phyloP scores from a whole-genome alignment of 2,329 filamentous ascomycete species.

The Penicillium carneum region DNA sequence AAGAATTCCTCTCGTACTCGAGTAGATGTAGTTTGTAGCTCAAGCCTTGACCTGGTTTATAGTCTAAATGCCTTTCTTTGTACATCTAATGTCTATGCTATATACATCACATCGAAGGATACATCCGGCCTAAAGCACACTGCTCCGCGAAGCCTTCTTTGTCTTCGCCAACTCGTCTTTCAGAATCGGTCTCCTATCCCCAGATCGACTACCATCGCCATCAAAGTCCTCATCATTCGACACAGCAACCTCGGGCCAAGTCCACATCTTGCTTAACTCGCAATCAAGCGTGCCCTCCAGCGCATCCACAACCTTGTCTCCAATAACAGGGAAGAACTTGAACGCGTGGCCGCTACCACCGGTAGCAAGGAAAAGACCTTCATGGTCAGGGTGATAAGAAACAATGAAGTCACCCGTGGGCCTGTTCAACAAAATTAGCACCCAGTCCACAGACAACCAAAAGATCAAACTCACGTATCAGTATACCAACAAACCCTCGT shows the following conservation, averaged over 20 bases:
- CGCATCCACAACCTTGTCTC: slow-evolving; percentile 59
- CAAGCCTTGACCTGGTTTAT: background rate
- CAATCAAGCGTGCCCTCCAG: slow-evolving; percentile 54
- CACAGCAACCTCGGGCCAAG: slow-evolving; percentile 43
- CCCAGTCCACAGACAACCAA: background rate
- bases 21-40: background rate
- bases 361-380: slow-evolving; percentile 59
- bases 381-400: slow-evolving; percentile 69
- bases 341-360: slow-evolving; percentile 62
- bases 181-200: slow-evolving; percentile 45
- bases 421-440: slow-evolving; percentile 32
- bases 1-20: background rate
- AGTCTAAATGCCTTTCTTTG: slow-evolving; percentile 11
- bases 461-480: slow-evolving; percentile 62
- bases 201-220: slow-evolving; percentile 51
- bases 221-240: slow-evolving; percentile 36
- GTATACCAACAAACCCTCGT: slow-evolving; percentile 78
- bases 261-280: slow-evolving; percentile 54
- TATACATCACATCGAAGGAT: background rate
- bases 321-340: slow-evolving; percentile 63
- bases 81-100: background rate
- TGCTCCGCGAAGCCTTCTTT: slow-evolving; percentile 33
- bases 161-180: slow-evolving; percentile 50
- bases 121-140: slow-evolving; percentile 33
- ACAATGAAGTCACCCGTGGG: slow-evolving; percentile 74